These are phyloP conservation scores for Fusarium compactum DNA, from an alignment of 2,329 filamentous ascomycete genomes.

Conservation along the genomic window DNA sequence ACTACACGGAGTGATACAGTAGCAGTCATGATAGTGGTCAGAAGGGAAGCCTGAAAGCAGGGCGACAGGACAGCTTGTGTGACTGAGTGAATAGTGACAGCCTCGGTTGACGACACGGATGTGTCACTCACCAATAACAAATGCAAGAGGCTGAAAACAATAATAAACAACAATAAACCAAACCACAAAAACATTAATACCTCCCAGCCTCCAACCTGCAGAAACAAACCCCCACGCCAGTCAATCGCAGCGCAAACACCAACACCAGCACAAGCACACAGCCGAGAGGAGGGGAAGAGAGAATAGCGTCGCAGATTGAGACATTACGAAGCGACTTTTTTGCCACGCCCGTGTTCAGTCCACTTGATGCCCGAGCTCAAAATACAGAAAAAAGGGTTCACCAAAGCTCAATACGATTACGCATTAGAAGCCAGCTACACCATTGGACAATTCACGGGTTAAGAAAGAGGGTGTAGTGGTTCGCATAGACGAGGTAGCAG, in stretches of 20 bases:
- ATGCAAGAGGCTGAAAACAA: slow-evolving; percentile 10
- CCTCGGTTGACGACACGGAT: slow-evolving; percentile 16
- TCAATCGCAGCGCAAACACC: not conserved
- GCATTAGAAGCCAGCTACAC: not conserved
- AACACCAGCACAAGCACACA: slow-evolving; percentile 14
- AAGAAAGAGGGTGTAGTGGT: slow-evolving; percentile 26
- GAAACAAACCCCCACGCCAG: slow-evolving; percentile 27
- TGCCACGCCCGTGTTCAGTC: slow-evolving; percentile 28
- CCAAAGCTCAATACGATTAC: slow-evolving; percentile 23
- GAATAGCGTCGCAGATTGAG: slow-evolving; percentile 39
- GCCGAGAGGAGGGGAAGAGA: slow-evolving; percentile 3
- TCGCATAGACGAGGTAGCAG: slow-evolving; percentile 19
- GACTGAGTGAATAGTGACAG: slow-evolving; percentile 13
- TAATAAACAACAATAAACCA: not conserved
- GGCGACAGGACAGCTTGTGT: slow-evolving; percentile 6
- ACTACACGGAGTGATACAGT: slow-evolving; percentile 9
- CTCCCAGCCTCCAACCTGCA: slow-evolving; percentile 16
- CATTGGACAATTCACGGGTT: slow-evolving; percentile 36
- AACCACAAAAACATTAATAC: not conserved
- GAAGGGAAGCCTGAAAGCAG: slow-evolving; percentile 9
- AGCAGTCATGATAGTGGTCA: slow-evolving; percentile 14
- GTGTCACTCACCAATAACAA: not conserved
- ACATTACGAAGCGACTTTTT: slow-evolving; percentile 32
- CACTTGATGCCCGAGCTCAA: not conserved
- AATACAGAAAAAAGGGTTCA: slow-evolving; percentile 15